Evolutionary conservation across 2,329 filamentous ascomycete genomes (phyloP).

Genomic region (Cladosporium sp.): DNA sequence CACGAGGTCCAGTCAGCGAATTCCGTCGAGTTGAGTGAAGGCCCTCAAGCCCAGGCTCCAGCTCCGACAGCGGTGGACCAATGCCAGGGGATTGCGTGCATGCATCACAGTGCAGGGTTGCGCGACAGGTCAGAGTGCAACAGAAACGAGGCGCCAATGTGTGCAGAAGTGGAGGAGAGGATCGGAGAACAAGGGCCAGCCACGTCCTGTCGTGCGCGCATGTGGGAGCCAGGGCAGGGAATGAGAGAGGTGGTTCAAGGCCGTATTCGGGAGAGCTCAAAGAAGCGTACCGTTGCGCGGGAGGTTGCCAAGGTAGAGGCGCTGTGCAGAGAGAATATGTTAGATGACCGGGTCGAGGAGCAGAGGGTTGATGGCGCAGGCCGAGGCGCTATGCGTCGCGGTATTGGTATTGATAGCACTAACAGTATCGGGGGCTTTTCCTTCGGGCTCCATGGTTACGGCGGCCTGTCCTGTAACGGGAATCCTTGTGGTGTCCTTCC

Average conservation of each 20-base stretch:
- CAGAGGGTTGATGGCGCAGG: neutral
- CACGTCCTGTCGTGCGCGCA: constrained; percentile 20
- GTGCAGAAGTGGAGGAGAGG: constrained; percentile 5
- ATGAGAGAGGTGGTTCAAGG: constrained; percentile 17
- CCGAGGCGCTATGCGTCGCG: neutral
- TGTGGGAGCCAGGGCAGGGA: constrained; percentile 13
- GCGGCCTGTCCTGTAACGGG: constrained; percentile 10
- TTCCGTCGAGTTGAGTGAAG: constrained; percentile 14
- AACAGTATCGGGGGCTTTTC: constrained; percentile 19
- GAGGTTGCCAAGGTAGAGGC: constrained; percentile 93
- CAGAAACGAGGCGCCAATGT: constrained; percentile 15
- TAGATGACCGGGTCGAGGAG: constrained; percentile 13
- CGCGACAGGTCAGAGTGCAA: constrained; percentile 9
- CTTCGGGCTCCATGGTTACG: constrained; percentile 17
- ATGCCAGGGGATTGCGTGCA: constrained; percentile 9
- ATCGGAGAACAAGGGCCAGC: constrained; percentile 7
- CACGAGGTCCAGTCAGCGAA: constrained; percentile 49
- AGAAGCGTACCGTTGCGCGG: constrained; percentile 81
- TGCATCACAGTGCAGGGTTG: constrained; percentile 4
- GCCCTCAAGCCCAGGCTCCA: constrained; percentile 17
- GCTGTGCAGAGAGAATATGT: constrained; percentile 15
- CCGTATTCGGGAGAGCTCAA: constrained; percentile 20
- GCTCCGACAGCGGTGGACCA: constrained; percentile 18
- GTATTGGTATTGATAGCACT: neutral
- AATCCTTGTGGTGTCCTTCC: constrained; percentile 10